Evolutionary conservation across 331 rosid species (phyloP).

Genomic region (Acacia pycnantha): DNA sequence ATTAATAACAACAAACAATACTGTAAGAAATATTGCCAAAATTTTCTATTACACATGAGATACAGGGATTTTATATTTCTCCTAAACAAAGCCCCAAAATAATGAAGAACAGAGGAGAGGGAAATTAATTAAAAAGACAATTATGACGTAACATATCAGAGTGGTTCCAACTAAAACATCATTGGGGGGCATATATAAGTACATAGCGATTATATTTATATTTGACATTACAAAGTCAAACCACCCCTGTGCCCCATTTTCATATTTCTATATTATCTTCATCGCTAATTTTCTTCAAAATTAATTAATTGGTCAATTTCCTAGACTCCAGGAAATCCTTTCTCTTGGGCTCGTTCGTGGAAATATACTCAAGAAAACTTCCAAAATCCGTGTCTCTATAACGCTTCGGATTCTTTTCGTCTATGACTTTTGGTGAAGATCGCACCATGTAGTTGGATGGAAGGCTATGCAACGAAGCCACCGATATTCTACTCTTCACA

Average conservation of each 20-base stretch:
- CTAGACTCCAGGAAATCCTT: slow-evolving; percentile 70
- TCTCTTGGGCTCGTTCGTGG: slow-evolving; percentile 51
- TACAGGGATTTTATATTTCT: background rate
- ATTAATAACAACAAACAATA: background rate
- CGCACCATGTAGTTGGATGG: slow-evolving; percentile 41
- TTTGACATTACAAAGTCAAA: background rate
- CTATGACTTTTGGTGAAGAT: slow-evolving; percentile 61
- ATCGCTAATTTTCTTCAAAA: background rate
- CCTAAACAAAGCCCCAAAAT: background rate
- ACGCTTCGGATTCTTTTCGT: slow-evolving; percentile 63
- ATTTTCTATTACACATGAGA: background rate
- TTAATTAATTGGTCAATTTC: slow-evolving; percentile 37
- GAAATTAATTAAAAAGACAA: background rate
- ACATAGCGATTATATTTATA: background rate
- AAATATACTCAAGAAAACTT: slow-evolving; percentile 52
- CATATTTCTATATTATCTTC: background rate
- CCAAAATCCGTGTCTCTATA: slow-evolving; percentile 65
- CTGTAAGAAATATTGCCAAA: background rate
- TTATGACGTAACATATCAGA: background rate
- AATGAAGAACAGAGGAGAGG: background rate
- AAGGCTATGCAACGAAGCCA: slow-evolving; percentile 73
- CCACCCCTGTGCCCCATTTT: background rate
- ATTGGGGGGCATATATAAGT: background rate
- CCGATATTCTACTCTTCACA: slow-evolving; percentile 46
- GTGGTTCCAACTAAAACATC: background rate